These are phyloP conservation scores for Aegilops tauschii DNA, from an alignment of 176 grass and related monocot genomes.

Conservation along the genomic window DNA sequence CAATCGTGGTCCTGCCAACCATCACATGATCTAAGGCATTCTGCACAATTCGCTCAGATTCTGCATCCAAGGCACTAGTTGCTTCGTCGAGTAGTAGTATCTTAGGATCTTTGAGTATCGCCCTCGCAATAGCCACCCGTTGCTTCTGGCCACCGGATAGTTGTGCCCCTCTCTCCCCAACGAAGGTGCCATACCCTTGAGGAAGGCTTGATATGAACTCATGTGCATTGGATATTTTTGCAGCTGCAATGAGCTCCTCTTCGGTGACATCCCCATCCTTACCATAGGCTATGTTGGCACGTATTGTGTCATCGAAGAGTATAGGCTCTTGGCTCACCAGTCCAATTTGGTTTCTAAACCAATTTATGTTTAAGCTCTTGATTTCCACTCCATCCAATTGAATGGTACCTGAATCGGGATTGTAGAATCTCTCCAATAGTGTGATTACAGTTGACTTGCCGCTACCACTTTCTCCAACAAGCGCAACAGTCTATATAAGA, in stretches of 20 bases:
- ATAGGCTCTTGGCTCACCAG: conserved; percentile 72
- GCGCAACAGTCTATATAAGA: conserved; percentile 44
- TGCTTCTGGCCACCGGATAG: conserved; percentile 77
- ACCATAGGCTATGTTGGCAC: conserved; percentile 63
- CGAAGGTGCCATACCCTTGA: conserved; percentile 52
- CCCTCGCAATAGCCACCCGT: conserved; percentile 60
- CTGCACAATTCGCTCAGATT: conserved; percentile 67
- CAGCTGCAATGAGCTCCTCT: conserved; percentile 51
- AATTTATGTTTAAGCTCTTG: conserved; percentile 50
- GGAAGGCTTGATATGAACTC: conserved; percentile 66
- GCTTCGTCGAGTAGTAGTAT: conserved; percentile 70
- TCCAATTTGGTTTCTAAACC: conserved; percentile 64
- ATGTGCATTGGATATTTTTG: conserved; percentile 62
- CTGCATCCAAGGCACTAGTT: conserved; percentile 65
- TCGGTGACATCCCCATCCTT: conserved; percentile 51
- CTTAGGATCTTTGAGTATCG: conserved; percentile 62
- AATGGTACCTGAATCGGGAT: conserved; percentile 60
- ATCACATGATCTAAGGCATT: conserved; percentile 58
- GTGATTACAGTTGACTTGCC: conserved; percentile 66
- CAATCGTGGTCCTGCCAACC: conserved; percentile 54
- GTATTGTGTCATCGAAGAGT: conserved; percentile 73
- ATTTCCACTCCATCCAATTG: conserved; percentile 55
- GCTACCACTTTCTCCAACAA: conserved; percentile 76
- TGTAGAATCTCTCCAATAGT: conserved; percentile 66
- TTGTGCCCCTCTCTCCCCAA: conserved; percentile 60